Percentiles rank a stretch among this genome's conserved stretches.
Conservation (phyloP, 352 stramenopile genomes). For the Phytopythium litorale region DNA sequence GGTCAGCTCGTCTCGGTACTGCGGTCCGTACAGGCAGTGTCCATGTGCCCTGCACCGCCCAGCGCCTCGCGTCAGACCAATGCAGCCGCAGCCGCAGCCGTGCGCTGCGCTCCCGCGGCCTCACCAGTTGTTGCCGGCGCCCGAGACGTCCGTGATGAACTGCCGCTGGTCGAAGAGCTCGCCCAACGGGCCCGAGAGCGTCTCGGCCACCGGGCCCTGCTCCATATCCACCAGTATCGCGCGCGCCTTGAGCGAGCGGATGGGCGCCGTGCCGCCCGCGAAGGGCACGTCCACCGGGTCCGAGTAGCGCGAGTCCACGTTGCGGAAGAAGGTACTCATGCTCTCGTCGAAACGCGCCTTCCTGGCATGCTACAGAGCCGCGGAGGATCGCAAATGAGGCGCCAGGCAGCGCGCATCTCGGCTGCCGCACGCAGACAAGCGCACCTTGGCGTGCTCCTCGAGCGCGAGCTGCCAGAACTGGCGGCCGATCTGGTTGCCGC, state of each 20-base stretch:
- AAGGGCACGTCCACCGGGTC: slow-evolving; percentile 52
- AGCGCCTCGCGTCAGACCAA: neutral
- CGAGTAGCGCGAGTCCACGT: slow-evolving; percentile 72
- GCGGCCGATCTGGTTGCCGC: slow-evolving; percentile 92
- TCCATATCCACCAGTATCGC: slow-evolving; percentile 94
- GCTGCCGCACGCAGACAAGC: neutral
- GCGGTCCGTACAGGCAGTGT: slow-evolving; percentile 82
- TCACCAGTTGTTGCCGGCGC: slow-evolving; percentile 91
- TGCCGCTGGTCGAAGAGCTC: slow-evolving; percentile 89
- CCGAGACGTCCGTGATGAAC: slow-evolving; percentile 86
- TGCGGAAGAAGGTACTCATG: slow-evolving; percentile 92
- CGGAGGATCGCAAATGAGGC: neutral
- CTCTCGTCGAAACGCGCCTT: slow-evolving; percentile 79
- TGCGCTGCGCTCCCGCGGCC: neutral
- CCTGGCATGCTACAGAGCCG: slow-evolving; percentile 30
- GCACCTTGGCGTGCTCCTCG: slow-evolving; percentile 83
- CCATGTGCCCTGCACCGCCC: slow-evolving; percentile 68
- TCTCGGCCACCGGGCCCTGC: slow-evolving; percentile 85
- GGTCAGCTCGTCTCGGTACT: slow-evolving; percentile 82
- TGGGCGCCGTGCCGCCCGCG: slow-evolving; percentile 25
- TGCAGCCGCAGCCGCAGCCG: neutral
- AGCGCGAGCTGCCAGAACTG: slow-evolving; percentile 91
- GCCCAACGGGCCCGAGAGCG: slow-evolving; percentile 68
- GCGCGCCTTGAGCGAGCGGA: slow-evolving; percentile 67
- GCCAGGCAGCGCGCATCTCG: neutral